phyloP scores from a whole-genome alignment of 164 flowering plant genomes.

The Vitis riparia region DNA sequence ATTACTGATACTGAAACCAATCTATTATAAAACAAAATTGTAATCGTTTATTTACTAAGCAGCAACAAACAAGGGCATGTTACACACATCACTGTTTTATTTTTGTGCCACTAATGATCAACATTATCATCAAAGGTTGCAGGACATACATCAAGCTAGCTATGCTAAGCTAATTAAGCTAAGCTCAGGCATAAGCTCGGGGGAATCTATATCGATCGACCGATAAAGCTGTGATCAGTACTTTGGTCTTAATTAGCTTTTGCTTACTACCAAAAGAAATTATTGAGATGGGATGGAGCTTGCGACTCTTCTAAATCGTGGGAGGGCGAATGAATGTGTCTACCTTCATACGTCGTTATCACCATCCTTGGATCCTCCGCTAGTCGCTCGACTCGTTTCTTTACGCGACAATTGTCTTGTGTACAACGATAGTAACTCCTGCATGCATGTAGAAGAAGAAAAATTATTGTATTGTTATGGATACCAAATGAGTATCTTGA shows the following conservation, averaged over 20 bases:
- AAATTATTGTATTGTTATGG: too few relatives aligned
- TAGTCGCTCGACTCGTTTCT: constrained; percentile 88
- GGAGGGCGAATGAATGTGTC: constrained; percentile 82
- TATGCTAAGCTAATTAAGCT: too few relatives aligned
- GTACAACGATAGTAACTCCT: constrained; percentile 96
- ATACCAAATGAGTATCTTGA: neutral
- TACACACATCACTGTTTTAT: too few relatives aligned
- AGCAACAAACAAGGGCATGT: too few relatives aligned
- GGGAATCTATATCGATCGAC: too few relatives aligned
- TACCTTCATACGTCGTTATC: constrained; percentile 90
- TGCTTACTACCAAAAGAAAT: constrained; percentile 63
- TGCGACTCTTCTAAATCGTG: constrained; percentile 58
- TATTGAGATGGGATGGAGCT: constrained; percentile 34
- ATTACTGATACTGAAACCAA: too few relatives aligned
- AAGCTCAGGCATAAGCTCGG: too few relatives aligned
- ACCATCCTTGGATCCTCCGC: constrained; percentile 98
- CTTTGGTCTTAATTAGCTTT: neutral
- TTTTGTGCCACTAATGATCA: too few relatives aligned
- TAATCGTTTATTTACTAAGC: too few relatives aligned
- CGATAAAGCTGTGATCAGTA: neutral
- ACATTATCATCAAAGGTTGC: too few relatives aligned
- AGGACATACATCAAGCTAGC: too few relatives aligned
- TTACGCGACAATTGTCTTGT: constrained; percentile 81
- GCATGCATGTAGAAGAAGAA: constrained; percentile 16
- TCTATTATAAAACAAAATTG: too few relatives aligned